Percentiles rank a stretch among this genome's conserved stretches.
phyloP scores from a whole-genome alignment of 768 basidiomycete species.

The Mycena crocata region DNA sequence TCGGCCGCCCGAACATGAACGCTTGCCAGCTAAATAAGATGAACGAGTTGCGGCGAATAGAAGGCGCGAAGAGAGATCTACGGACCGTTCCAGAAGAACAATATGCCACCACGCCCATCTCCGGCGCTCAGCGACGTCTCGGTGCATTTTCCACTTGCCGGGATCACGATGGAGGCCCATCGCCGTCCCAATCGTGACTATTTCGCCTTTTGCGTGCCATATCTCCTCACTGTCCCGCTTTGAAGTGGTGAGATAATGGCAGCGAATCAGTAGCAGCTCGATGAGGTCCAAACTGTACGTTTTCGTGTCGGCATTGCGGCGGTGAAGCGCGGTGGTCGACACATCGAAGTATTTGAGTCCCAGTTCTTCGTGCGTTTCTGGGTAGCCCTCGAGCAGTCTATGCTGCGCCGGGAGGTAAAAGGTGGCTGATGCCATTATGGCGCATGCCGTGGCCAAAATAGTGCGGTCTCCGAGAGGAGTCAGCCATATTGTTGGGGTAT shows the following conservation, averaged over 20 bases:
- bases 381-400: conserved; percentile 64
- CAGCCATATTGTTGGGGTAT: too few relatives aligned
- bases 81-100: conserved; percentile 80
- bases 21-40: conserved; percentile 77
- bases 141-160: conserved; percentile 78
- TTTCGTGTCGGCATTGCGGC: conserved; percentile 69
- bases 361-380: conserved; percentile 68
- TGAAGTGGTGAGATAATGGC: conserved; percentile 77
- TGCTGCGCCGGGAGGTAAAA: conserved; percentile 79
- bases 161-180: conserved; percentile 91
- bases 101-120: conserved; percentile 96
- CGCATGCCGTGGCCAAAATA: conserved; percentile 77
- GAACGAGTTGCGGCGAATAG: conserved; percentile 20
- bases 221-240: conserved; percentile 86
- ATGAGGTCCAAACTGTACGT: conserved; percentile 79
- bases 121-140: conserved; percentile 78
- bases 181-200: conserved; percentile 80
- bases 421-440: conserved; percentile 78
- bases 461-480: too few relatives aligned
- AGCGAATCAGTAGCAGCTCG: conserved; percentile 76
- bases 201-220: conserved; percentile 80
- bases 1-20: conserved; percentile 86
- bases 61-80: conserved; percentile 22
- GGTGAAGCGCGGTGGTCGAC: conserved; percentile 71
- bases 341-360: conserved; percentile 77